Base-by-base conservation (phyloP, 306 rosid species). In the Aeschynomene evenia region DNA sequence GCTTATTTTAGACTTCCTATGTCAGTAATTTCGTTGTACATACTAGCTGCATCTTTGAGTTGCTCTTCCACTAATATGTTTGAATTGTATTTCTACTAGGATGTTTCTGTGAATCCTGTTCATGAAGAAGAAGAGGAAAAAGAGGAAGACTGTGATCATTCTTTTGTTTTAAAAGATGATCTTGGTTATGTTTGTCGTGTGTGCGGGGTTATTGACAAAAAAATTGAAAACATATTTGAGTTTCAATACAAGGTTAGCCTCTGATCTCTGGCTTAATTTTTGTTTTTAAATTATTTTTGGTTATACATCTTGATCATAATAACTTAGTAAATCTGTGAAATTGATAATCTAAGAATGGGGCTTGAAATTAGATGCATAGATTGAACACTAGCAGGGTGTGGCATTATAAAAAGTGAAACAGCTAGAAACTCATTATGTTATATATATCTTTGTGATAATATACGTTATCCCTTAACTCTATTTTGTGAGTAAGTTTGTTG, bases 121-220 rank as follows among this genome's bases (percentile, higher is more conserved):
- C 40, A 73, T 1, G 86, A 84, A 20, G 88, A 84, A 62, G 79
- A 72, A 65, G 73, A 0, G 5, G 62, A 49, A 52, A 75, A 85
- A 65, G 87, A 45, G n/a, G 82, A 22, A 7, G 87, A 80, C 75
- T 94, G 99, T 48, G 96, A 94, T 66, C 99, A 94, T 77, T 88
- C 95, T 78, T 94, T 78, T 66, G 80, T 94, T 77, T 81, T 94
- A 49, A 94, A 89, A 81, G 99, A 94, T 33, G 99, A 94, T 74
- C 66, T 91, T 74, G 99, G 99, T 43, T 84, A 85, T 72, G 99
- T 91, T 74, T 94, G 97, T 42, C 97, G 97, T 0, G 78, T 91
- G 60, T 94, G 99, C 73, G 97, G 99, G 68, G 75, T 88, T 50
- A 84, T 94, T 45, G 91, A 74, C 76, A 83, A 74, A 73, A 81